A percentile compares a stretch with the other conserved stretches of the same genome.
Conservation (phyloP, 148 eudicot genomes). For the Mesembryanthemum crystallinum region DNA sequence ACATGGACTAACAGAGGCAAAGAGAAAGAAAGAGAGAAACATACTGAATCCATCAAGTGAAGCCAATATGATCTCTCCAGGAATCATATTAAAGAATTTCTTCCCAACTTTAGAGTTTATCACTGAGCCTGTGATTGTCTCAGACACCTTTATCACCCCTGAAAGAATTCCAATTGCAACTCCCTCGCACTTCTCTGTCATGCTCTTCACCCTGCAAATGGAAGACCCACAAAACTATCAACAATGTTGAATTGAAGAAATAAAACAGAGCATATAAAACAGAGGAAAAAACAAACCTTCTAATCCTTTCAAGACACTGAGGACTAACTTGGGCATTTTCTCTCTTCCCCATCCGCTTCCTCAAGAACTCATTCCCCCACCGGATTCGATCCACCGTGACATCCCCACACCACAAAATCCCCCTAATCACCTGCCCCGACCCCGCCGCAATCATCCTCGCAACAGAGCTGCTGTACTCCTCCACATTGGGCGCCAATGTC, state of each 20-base stretch:
- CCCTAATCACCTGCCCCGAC: constrained; percentile 59
- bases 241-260: neutral
- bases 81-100: constrained; percentile 68
- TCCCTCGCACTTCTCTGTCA: constrained; percentile 75
- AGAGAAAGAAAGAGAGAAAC: constrained; percentile 21
- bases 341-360: constrained; percentile 35
- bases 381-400: constrained; percentile 67
- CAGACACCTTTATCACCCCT: constrained; percentile 78
- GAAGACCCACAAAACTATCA: neutral
- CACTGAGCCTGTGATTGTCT: constrained; percentile 60
- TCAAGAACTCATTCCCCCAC: constrained; percentile 76
- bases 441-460: constrained; percentile 84
- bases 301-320: constrained; percentile 46
- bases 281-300: constrained; percentile 40
- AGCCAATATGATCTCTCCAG: constrained; percentile 85
- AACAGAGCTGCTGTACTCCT: constrained; percentile 55
- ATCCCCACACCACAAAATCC: constrained; percentile 94
- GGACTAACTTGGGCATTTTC: constrained; percentile 51
- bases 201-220: constrained; percentile 67
- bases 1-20: constrained; percentile 1
- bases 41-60: constrained; percentile 80
- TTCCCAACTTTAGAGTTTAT: constrained; percentile 66
- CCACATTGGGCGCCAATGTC: constrained; percentile 79
- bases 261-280: neutral
- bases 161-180: constrained; percentile 62